phyloP scores from a whole-genome alignment of 352 stramenopile species.

The Aphanomyces astaci region DNA sequence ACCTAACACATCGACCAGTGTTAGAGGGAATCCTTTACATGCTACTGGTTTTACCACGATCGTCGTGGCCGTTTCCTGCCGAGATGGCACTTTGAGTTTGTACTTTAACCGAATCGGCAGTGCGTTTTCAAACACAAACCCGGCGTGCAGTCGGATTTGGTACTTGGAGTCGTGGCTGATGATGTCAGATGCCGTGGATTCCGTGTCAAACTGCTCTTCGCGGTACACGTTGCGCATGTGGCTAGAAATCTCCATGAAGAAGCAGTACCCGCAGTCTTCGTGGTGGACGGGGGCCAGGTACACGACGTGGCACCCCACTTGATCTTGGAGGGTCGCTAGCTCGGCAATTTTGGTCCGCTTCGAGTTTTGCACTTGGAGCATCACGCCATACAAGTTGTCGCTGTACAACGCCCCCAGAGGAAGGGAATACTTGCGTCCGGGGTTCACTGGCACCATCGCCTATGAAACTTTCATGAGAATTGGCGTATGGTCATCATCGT shows the following conservation, averaged over 20 bases:
- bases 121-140: constrained; percentile 81
- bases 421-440: constrained; percentile 58
- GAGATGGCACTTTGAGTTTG: constrained; percentile 41
- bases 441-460: constrained; percentile 18
- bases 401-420: constrained; percentile 74
- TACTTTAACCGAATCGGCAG: constrained; percentile 80
- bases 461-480: neutral
- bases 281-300: constrained; percentile 7
- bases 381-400: constrained; percentile 65
- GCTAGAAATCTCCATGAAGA: constrained; percentile 76
- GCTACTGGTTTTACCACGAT: neutral
- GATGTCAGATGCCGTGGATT: constrained; percentile 12
- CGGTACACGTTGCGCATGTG: constrained; percentile 83
- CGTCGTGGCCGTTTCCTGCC: neutral
- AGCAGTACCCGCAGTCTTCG: constrained; percentile 47
- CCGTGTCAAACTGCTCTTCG: constrained; percentile 64
- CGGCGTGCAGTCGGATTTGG: constrained; percentile 77
- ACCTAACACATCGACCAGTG: no score
- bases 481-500: no score
- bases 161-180: constrained; percentile 68
- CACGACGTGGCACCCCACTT: constrained; percentile 30
- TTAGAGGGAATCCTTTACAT: no score
- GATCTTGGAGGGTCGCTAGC: constrained; percentile 59
- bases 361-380: constrained; percentile 80
- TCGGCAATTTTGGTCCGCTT: constrained; percentile 75